Evolutionary conservation across 345 rosid species (phyloP).

Genomic region (Nephelium lappaceum): DNA sequence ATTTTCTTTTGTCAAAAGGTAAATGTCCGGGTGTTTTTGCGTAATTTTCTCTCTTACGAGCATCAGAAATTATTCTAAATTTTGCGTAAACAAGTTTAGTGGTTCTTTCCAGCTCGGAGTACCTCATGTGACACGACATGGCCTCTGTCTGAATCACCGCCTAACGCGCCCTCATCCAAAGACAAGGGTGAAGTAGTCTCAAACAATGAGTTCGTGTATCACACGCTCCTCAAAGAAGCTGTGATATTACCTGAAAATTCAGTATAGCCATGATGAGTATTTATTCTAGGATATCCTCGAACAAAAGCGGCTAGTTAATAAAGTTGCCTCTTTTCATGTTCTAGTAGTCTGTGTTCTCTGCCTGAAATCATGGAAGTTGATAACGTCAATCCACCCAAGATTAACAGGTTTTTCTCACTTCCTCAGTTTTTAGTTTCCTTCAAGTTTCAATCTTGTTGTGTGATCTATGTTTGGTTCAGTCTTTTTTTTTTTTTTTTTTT

Average conservation of each 20-base stretch:
- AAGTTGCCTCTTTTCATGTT: not conserved
- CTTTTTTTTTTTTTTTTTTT: not conserved
- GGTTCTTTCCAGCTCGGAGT: slow-evolving; percentile 8
- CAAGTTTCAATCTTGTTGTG: slow-evolving; percentile 2
- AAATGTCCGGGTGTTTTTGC: too few relatives aligned
- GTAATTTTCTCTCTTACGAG: too few relatives aligned
- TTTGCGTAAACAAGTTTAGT: too few relatives aligned
- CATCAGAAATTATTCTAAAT: too few relatives aligned
- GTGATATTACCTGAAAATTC: not conserved
- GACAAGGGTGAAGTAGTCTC: not conserved
- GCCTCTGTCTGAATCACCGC: slow-evolving; percentile 5
- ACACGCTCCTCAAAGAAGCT: slow-evolving; percentile 17
- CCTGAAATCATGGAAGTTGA: slow-evolving; percentile 38
- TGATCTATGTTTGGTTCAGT: not conserved
- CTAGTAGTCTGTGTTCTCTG: not conserved
- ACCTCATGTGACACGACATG: slow-evolving; percentile 8
- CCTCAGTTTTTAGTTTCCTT: not conserved
- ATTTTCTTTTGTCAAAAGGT: too few relatives aligned
- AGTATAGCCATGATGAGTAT: not conserved
- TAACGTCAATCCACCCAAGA: slow-evolving; percentile 26
- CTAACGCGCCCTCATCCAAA: not conserved
- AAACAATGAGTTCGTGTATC: not conserved
- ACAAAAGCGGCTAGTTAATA: not conserved
- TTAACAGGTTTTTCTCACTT: slow-evolving; percentile 43
- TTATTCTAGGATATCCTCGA: slow-evolving; percentile 21